Conservation (phyloP, 371 early-diverging fungal species). For the Rhizomucor pusillus region DNA sequence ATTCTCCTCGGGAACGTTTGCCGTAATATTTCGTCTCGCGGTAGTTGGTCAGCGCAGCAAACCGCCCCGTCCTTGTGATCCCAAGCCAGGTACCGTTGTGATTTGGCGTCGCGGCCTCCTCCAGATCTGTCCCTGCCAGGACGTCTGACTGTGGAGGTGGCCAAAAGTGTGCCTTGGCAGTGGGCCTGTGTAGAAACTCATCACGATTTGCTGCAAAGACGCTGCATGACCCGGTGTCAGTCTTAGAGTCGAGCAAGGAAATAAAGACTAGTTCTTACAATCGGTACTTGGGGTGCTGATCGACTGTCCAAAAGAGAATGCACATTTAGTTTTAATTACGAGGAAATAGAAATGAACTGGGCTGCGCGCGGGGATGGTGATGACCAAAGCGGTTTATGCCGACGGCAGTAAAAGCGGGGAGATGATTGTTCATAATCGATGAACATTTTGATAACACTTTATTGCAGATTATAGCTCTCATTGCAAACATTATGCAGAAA, state of each 20-base stretch:
- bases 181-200: slow-evolving; percentile 49
- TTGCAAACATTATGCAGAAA: too few relatives aligned
- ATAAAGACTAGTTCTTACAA: slow-evolving; percentile 46
- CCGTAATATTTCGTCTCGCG: slow-evolving; percentile 45
- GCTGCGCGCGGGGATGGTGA: too few relatives aligned
- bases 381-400: too few relatives aligned
- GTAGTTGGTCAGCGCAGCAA: slow-evolving; percentile 59
- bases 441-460: too few relatives aligned
- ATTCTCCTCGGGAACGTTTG: slow-evolving; percentile 48
- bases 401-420: too few relatives aligned
- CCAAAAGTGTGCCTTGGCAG: slow-evolving; percentile 59
- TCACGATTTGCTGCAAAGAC: slow-evolving; percentile 64
- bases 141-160: slow-evolving; percentile 29
- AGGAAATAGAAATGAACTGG: neutral
- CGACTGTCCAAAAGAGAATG: slow-evolving; percentile 58
- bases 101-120: slow-evolving; percentile 12
- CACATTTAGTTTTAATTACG: slow-evolving; percentile 35
- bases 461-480: too few relatives aligned
- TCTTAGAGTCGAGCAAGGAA: neutral
- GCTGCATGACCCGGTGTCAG: slow-evolving; percentile 23
- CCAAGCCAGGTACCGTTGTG: slow-evolving; percentile 62
- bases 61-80: slow-evolving; percentile 47
- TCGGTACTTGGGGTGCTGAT: slow-evolving; percentile 50
- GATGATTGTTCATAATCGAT: too few relatives aligned
- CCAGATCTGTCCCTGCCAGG: slow-evolving; percentile 43